A percentile compares a stretch with the other conserved stretches of the same genome.
These are phyloP conservation scores for Hypoxylon rickii DNA, from an alignment of 495 filamentous ascomycete genomes.

Conservation along the genomic window DNA sequence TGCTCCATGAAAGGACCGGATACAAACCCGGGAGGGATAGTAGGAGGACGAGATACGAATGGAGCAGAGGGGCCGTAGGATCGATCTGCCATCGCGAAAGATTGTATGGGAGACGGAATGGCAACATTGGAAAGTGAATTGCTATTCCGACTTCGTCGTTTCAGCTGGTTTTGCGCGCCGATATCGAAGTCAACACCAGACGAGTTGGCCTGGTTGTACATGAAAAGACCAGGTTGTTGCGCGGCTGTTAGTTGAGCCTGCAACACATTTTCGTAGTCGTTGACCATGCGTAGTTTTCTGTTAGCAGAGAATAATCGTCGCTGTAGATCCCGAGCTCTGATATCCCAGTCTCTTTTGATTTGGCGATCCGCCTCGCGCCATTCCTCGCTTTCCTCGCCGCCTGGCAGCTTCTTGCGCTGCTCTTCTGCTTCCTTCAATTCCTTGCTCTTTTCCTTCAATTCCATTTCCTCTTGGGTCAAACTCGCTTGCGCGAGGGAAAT, in stretches of 20 bases:
- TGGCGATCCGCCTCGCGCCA: constrained; percentile 54
- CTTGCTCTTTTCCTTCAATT: constrained; percentile 55
- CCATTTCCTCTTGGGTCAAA: constrained; percentile 42
- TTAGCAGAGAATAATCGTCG: constrained; percentile 43
- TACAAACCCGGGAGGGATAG: constrained; percentile 53
- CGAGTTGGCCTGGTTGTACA: constrained; percentile 50
- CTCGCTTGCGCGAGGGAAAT: constrained; percentile 38
- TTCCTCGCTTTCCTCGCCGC: constrained; percentile 58
- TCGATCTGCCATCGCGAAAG: constrained; percentile 47
- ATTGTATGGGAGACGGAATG: constrained; percentile 45
- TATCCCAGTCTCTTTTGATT: constrained; percentile 51
- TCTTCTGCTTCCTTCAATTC: constrained; percentile 58
- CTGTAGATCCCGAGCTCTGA: constrained; percentile 49
- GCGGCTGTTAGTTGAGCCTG: constrained; percentile 35
- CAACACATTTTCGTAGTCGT: constrained; percentile 46
- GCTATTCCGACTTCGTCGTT: constrained; percentile 59
- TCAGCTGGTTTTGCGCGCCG: constrained; percentile 51
- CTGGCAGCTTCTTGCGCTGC: constrained; percentile 55
- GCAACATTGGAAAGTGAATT: constrained; percentile 58
- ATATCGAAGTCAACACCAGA: constrained; percentile 56
- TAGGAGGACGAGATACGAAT: constrained; percentile 46
- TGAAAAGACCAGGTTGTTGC: constrained; percentile 40
- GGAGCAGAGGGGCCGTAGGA: constrained; percentile 35
- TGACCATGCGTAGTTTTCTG: constrained; percentile 41
- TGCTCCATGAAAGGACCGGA: constrained; percentile 58